These are phyloP conservation scores for Lathyrus aphaca DNA, from an alignment of 306 rosid genomes.

Conservation along the genomic window DNA sequence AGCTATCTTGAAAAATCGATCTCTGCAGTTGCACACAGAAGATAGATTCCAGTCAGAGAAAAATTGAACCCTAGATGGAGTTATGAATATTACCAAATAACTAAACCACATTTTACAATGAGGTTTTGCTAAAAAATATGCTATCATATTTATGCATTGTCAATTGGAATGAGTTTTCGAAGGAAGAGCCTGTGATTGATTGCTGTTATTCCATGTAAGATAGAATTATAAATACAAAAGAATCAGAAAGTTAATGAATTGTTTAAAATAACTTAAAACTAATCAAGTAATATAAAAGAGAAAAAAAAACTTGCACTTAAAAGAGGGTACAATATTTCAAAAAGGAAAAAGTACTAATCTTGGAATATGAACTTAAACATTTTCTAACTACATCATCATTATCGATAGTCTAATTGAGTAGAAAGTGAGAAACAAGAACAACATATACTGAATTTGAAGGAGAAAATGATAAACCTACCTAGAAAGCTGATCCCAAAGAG, in stretches of 20 bases:
- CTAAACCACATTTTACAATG: conserved; percentile 22
- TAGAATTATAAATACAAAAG: conserved; percentile 21
- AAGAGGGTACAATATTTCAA: conserved; percentile 58
- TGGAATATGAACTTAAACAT: conserved; percentile 36
- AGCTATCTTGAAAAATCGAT: too few relatives aligned
- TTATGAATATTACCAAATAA: conserved; percentile 10
- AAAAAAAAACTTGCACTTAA: conserved; percentile 47
- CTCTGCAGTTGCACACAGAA: not conserved
- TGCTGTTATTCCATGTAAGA: conserved; percentile 39
- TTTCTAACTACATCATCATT: conserved; percentile 15
- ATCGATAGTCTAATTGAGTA: conserved; percentile 35
- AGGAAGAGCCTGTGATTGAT: conserved; percentile 42
- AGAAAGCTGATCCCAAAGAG: conserved; percentile 97
- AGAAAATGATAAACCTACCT: conserved; percentile 51
- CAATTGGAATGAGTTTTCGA: conserved; percentile 20
- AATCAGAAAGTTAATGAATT: conserved; percentile 41
- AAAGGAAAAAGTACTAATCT: conserved; percentile 40
- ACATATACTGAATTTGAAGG: conserved; percentile 18
- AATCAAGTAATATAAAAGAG: conserved; percentile 6
- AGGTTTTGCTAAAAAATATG: not conserved
- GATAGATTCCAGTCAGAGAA: not conserved
- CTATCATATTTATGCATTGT: not conserved
- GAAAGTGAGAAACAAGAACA: conserved; percentile 16
- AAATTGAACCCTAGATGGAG: conserved; percentile 51
- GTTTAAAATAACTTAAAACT: not conserved